Percentiles rank a stretch among this genome's conserved stretches.
Evolutionary conservation across 1,284 basidiomycete genomes (phyloP).

Genomic region (Exobasidium cylindrosporum): DNA sequence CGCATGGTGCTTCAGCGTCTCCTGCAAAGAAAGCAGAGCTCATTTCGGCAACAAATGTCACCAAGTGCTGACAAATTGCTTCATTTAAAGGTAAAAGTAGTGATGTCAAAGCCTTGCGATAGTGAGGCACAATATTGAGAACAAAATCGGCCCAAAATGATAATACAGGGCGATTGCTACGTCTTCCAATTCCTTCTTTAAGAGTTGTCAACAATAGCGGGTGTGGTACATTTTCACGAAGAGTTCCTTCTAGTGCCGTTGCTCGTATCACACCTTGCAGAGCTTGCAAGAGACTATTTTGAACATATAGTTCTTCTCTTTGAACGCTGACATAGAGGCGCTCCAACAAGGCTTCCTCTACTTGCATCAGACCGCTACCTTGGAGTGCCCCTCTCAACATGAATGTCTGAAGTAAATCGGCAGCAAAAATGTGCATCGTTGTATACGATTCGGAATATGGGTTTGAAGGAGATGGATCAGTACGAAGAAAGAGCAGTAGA

Average conservation of each 20-base stretch:
- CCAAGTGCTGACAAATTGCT: conserved; percentile 74
- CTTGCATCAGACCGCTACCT: conserved; percentile 60
- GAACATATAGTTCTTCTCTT: conserved; percentile 20
- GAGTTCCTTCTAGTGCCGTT: conserved; percentile 17
- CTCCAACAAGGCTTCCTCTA: conserved; percentile 67
- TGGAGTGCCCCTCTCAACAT: conserved; percentile 76
- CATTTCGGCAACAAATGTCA: conserved; percentile 64
- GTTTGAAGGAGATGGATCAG: neutral
- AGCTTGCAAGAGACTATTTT: conserved; percentile 83
- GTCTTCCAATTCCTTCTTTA: conserved; percentile 71
- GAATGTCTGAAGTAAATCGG: conserved; percentile 79
- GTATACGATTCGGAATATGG: neutral
- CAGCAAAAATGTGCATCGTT: conserved; percentile 66
- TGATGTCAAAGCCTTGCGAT: conserved; percentile 68
- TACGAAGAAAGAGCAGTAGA: conserved; percentile 17
- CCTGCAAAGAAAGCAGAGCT: conserved; percentile 23
- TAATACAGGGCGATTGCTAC: conserved; percentile 71
- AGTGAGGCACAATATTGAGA: conserved; percentile 80
- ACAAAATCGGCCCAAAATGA: conserved; percentile 97
- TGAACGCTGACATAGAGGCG: conserved; percentile 75
- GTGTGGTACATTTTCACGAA: too few relatives aligned
- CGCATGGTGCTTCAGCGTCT: conserved; percentile 14
- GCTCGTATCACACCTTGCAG: conserved; percentile 68
- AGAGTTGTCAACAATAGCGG: conserved; percentile 68
- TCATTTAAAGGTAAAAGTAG: conserved; percentile 77